Evolutionary conservation across 306 rosid species (phyloP), one percentile per base, ranked within the genome.

Genomic region (Aeschynomene evenia): DNA sequence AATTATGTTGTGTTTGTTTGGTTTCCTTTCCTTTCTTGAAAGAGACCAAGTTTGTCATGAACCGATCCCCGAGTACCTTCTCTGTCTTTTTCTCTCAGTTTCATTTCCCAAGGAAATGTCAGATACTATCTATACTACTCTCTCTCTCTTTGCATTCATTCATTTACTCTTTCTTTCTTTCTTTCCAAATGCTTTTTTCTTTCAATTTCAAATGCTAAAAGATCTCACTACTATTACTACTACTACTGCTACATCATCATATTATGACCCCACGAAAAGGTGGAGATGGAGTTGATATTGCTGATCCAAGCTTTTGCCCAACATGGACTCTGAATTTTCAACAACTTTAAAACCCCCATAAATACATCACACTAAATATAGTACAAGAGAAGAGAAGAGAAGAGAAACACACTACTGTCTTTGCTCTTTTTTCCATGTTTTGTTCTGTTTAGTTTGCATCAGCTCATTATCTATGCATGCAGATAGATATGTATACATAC

Each of bases 81-180:
- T 5, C 20, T 69, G 74, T 70, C 74, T 69, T 65, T 69, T 65
- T 64, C 77, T 72, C 81, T 76, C 61, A 74, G 69, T 82, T 82
- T 79, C 91, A 85, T 84, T 89, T 89, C 91, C 96, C 91, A 69
- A 86, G 48, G 74, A 84, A 52, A 50, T 28, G 84, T 86, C 89
- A 85, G 86, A 82, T 53, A 68, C 65, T 80, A 70, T 77, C 80
- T n/a, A n/a, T n/a, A n/a, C n/a, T n/a, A n/a, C n/a, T n/a, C n/a
- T n/a, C n/a, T n/a, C n/a, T n/a, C n/a, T n/a, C n/a, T n/a, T n/a
- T n/a, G n/a, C n/a, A n/a, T n/a, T n/a, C n/a, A n/a, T n/a, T n/a
- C 15, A 45, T 82, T 79, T 66, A 83, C 52, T 60, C 4, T 36
- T 76, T 22, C 26, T 22, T 45, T 33, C 36, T 50, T 62, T 40